A percentile compares a stretch with the other conserved stretches of the same genome.
Evolutionary conservation across 352 stramenopile genomes (phyloP).

Genomic region (Phytophthora citricola): DNA sequence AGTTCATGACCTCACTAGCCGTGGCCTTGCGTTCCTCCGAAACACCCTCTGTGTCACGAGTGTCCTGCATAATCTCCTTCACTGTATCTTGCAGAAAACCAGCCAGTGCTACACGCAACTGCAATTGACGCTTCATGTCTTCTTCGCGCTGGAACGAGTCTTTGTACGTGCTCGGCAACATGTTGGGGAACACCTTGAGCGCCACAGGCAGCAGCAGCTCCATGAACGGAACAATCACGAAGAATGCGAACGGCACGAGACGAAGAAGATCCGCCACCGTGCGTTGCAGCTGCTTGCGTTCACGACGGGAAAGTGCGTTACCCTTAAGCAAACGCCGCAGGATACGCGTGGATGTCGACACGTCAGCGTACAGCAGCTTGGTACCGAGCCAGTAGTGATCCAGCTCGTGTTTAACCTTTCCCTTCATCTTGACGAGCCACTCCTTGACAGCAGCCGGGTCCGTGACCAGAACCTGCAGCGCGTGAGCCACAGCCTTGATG

Average conservation of each 20-base stretch:
- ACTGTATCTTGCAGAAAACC: slow-evolving; percentile 98
- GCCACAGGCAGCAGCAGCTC: slow-evolving; percentile 97
- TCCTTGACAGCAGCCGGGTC: slow-evolving; percentile 70
- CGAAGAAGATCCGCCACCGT: slow-evolving; percentile 97
- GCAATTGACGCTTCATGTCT: slow-evolving; percentile 98
- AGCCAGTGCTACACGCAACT: slow-evolving; percentile 95
- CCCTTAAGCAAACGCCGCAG: slow-evolving; percentile 91
- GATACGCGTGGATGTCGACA: slow-evolving; percentile 95
- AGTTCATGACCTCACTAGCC: slow-evolving; percentile 85
- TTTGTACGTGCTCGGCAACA: slow-evolving; percentile 98
- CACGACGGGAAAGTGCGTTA: slow-evolving; percentile 94
- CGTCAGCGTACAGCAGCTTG: slow-evolving; percentile 96
- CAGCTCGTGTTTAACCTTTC: slow-evolving; percentile 90
- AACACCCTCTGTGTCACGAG: slow-evolving; percentile 78
- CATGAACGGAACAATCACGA: slow-evolving; percentile 98
- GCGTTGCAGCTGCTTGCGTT: slow-evolving; percentile 97
- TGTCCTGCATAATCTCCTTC: slow-evolving; percentile 88
- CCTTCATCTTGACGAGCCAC: slow-evolving; percentile 74
- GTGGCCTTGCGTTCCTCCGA: slow-evolving; percentile 81
- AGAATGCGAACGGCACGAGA: slow-evolving; percentile 98
- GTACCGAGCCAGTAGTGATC: slow-evolving; percentile 98
- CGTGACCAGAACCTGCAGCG: slow-evolving; percentile 64
- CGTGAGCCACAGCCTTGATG: slow-evolving; percentile 61
- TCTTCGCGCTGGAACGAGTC: slow-evolving; percentile 96
- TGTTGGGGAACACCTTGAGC: slow-evolving; percentile 99